Base-by-base conservation (phyloP, 768 basidiomycete species). In the Saitozyma podzolica region DNA sequence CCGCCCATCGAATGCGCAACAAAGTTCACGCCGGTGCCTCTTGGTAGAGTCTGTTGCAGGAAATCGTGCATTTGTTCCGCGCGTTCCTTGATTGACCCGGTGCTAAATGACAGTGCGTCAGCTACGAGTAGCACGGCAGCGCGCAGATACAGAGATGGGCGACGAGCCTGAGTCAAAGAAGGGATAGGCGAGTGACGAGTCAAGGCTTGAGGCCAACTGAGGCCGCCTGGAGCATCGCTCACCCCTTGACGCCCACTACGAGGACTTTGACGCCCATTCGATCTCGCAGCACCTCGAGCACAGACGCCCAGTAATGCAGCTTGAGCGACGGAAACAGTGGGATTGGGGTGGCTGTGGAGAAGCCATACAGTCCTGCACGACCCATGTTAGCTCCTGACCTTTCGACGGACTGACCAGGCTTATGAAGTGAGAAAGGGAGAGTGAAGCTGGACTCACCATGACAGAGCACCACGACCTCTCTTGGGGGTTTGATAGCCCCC, bases 1-100 rank as follows among this genome's bases (percentile, higher is more conserved):
- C 95, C 95, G 17, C 95, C 95, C 96, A 99, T 99, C 8, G 92
- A 94, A 76, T 99, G 96, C 0, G 91, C 96, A 50, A 99, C 83
- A 66, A 99, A 87, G 77, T 99, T 99, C 72, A 98, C 80, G 9
- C 89, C 91, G 53, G 88, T 85, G 6, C 91, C 92, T 13, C 64
- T 58, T 2, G 81, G 83, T 4, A 88, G 86, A 52, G 83, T 87
- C 11, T 81, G 74, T 59, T 86, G 83, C 10, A 99, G 84, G 67
- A 89, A 86, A 20, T 83, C 83, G 77, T 98, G 85, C 66, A 99
- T 82, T 50, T 83, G 84, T 57, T 87, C 83, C 0, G 93, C 89
- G 17, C 96, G 87, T 10, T 89, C 88, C 11, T 85, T 81, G 58
- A 99, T 88, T 0, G 91, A 93, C 5, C 93, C 96, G 14, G 94